Evolutionary conservation across 1,139 yeast genomes (phyloP), one percentile per base, ranked within the genome.

Genomic region (Hyphopichia burtonii): DNA sequence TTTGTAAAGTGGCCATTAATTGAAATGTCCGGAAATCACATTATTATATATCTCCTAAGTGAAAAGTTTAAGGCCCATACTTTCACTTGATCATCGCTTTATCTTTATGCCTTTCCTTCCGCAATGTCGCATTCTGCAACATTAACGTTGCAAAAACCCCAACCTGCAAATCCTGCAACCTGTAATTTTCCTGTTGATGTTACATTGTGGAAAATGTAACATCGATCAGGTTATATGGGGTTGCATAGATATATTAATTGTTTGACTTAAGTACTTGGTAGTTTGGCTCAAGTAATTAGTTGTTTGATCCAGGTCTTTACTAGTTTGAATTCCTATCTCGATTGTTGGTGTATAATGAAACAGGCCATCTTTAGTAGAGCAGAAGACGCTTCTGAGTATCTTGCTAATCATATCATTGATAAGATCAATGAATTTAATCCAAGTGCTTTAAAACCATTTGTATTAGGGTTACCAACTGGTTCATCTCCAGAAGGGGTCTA

Each of bases 401-500:
- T 79, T 42, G 84, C 84, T 19, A 65, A 68, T 37, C 65, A 74
- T 54, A 76, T 80, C 38, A 67, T 76, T 28, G 49, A 57, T 41
- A 61, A 59, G 43, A 80, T 80, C 58, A 75, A 66, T 48, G 56
- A 51, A 2, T 79, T 78, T 48, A 54, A 48, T 2, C 83, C 86
- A 11, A 68, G 82, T 12, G 51, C 74, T 2, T 47, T 58, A 1
- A 68, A 59, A 39, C 85, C 85, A 5, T 81, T 78, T 58, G 82
- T 81, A 2, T 56, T 80, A 38, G 86, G 86, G 1, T 71, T 80
- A 40, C 86, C 86, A 27, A 81, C 86, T 1, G 86, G 86, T 1
- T 80, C 85, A 4, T 78, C 84, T 3, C 86, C 86, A 11, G 84
- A 79, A 53, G 80, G 77, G 3, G 76, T 80, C 7, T 80, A 80